Conservation (phyloP, 148 eudicot species). For the Silene conica region DNA sequence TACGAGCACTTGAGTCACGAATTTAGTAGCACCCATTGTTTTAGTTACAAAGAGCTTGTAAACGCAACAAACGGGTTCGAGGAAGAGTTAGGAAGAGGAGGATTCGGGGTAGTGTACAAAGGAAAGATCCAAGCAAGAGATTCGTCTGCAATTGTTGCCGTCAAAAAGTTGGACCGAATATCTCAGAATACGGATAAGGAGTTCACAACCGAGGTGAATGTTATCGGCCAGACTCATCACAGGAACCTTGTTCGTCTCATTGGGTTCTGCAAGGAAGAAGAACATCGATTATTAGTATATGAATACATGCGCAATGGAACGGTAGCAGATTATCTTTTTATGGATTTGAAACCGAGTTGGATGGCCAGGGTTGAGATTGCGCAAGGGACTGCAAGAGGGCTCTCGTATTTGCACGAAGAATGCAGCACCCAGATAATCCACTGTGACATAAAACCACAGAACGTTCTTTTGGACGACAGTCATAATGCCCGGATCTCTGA, state of each 20-base stretch:
- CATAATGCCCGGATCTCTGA: slow-evolving; percentile 49
- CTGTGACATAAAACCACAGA: slow-evolving; percentile 70
- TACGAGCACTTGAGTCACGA: background rate
- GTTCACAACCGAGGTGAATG: slow-evolving; percentile 38
- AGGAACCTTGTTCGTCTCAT: slow-evolving; percentile 40
- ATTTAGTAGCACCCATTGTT: slow-evolving; percentile 26
- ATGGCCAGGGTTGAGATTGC: slow-evolving; percentile 25
- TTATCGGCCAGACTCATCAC: slow-evolving; percentile 42
- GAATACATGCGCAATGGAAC: slow-evolving; percentile 47
- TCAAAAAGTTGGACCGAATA: slow-evolving; percentile 21
- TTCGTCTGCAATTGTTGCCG: slow-evolving; percentile 7
- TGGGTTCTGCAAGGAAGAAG: slow-evolving; percentile 49
- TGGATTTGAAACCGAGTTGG: slow-evolving; percentile 37
- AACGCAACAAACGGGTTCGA: slow-evolving; percentile 44
- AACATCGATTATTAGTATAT: slow-evolving; percentile 41
- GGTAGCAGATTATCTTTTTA: slow-evolving; percentile 38
- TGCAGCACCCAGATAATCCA: slow-evolving; percentile 62
- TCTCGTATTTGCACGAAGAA: slow-evolving; percentile 50
- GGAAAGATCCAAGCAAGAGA: slow-evolving; percentile 29
- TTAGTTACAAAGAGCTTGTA: slow-evolving; percentile 39
- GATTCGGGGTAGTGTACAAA: slow-evolving; percentile 40
- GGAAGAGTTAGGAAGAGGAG: slow-evolving; percentile 38
- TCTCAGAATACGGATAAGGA: slow-evolving; percentile 42
- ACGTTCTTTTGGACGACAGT: slow-evolving; percentile 47
- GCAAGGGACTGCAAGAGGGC: slow-evolving; percentile 36